Percentiles rank a stretch among this genome's conserved stretches.
phyloP scores from a whole-genome alignment of 2,329 filamentous ascomycete species.

The Plenodomus tracheiphilus region DNA sequence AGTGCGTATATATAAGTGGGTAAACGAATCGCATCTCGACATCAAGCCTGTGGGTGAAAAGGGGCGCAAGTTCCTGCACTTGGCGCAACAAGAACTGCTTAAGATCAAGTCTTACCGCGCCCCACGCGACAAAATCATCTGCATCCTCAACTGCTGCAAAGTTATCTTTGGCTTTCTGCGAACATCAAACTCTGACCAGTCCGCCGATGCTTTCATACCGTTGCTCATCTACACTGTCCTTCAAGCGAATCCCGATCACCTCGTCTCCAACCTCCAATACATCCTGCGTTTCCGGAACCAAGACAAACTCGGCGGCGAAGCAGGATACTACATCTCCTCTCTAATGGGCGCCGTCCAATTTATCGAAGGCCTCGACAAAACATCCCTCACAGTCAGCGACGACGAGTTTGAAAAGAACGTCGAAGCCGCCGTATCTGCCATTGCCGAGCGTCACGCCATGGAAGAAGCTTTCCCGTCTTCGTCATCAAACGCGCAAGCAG shows the following conservation, averaged over 20 bases:
- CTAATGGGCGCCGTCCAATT: slow-evolving; percentile 96
- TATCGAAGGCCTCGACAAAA: slow-evolving; percentile 93
- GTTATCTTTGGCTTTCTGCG: slow-evolving; percentile 96
- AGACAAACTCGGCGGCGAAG: slow-evolving; percentile 95
- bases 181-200: slow-evolving; percentile 90
- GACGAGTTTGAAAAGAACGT: slow-evolving; percentile 96
- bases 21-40: slow-evolving; percentile 89
- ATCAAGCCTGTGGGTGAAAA: slow-evolving; percentile 84
- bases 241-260: slow-evolving; percentile 89
- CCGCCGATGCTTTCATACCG: slow-evolving; percentile 89
- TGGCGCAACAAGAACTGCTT: slow-evolving; percentile 91
- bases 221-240: slow-evolving; percentile 94
- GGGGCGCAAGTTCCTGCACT: slow-evolving; percentile 80
- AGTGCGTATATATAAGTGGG: slow-evolving; percentile 95
- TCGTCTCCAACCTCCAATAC: slow-evolving; percentile 98
- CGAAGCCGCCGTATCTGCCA: slow-evolving; percentile 93
- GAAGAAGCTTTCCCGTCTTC: slow-evolving; percentile 24
- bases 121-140: slow-evolving; percentile 98
- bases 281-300: slow-evolving; percentile 96
- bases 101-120: slow-evolving; percentile 98
- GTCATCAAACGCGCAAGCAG: slow-evolving; percentile 14
- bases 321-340: slow-evolving; percentile 96
- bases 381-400: slow-evolving; percentile 88
- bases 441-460: slow-evolving; percentile 81
- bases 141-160: slow-evolving; percentile 97